Evolutionary conservation across 164 flowering plant genomes (phyloP), one percentile per base, ranked within the genome.

Genomic region (Umbilicus rupestris): DNA sequence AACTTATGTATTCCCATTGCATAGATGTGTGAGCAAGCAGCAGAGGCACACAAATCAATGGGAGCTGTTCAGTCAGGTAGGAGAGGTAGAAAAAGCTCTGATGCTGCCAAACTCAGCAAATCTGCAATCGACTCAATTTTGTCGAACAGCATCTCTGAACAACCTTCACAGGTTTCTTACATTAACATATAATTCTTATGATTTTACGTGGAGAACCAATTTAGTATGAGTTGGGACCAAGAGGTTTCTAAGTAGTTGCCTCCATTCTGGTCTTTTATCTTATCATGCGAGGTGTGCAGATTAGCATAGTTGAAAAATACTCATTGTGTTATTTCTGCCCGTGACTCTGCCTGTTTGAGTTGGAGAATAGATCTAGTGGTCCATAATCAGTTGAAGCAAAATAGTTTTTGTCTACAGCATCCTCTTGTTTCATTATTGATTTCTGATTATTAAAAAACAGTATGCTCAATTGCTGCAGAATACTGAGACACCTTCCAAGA

Each of bases 21-120:
- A 72, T 76, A 94, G 99, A 91, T 91, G 89, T 91, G 99, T 74
- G 97, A 91, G 75, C 87, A 80, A 82, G 96, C 97, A 68, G 96
- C 97, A 42, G 99, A 94, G 76, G 89, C 96, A 46, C 92, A 94
- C 80, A 94, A 84, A 74, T 87, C 97, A 60, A 90, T 85, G 79
- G 90, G 87, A 66, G 74, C 62, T 42, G 72, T 66, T 19, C 82
- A 81, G 20, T 80, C 84, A 63, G 85, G 81, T 62, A 86, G 95
- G 75, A 82, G 94, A 72, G 81, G 72, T 57, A 80, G 83, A 52
- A 52, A 52, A 72, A 82, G 84, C 74, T 79, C 90, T 64, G 98
- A 87, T 63, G 71, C 84, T 9, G 71, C 79, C 71, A 90, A 85
- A 63, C 67, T 70, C 22, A 78, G 72, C 76, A 83, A 76, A 75